These are phyloP conservation scores for Ophiocytium majus DNA, from an alignment of 352 stramenopile species.

Conservation along the genomic window DNA sequence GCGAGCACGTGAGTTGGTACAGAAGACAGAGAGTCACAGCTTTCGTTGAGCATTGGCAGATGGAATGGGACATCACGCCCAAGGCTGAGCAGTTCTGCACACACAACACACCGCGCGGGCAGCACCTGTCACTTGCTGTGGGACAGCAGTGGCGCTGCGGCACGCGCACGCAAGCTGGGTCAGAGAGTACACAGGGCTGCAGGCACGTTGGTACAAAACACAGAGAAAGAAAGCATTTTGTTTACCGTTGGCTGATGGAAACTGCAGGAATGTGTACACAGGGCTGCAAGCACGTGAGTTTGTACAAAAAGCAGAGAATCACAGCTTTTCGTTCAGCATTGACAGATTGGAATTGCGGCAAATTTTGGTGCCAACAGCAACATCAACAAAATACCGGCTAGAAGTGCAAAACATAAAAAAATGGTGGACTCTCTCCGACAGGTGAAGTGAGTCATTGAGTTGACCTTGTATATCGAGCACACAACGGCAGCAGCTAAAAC, in stretches of 20 bases:
- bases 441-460: too few species aligned
- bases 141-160: not conserved
- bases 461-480: not conserved
- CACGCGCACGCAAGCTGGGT: not conserved
- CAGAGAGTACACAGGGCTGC: too few species aligned
- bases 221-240: too few species aligned
- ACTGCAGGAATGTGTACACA: too few species aligned
- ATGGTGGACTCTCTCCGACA: too few species aligned
- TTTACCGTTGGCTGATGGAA: too few species aligned
- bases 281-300: too few species aligned
- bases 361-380: not conserved
- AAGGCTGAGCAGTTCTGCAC: not conserved
- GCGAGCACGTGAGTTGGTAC: not conserved
- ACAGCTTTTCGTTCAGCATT: not conserved
- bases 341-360: too few species aligned
- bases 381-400: not conserved
- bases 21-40: not conserved
- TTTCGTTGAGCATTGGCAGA: not conserved
- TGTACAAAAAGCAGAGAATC: too few species aligned
- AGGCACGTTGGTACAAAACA: too few species aligned
- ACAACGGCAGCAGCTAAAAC: not conserved
- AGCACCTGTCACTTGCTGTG: too few species aligned
- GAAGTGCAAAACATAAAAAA: not conserved
- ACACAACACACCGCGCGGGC: too few species aligned
- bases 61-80: not conserved